Percentiles rank a stretch among this genome's conserved stretches.
These are phyloP conservation scores for Coelastrella sp. DNA, from an alignment of 139 green algal species.

Conservation along the genomic window DNA sequence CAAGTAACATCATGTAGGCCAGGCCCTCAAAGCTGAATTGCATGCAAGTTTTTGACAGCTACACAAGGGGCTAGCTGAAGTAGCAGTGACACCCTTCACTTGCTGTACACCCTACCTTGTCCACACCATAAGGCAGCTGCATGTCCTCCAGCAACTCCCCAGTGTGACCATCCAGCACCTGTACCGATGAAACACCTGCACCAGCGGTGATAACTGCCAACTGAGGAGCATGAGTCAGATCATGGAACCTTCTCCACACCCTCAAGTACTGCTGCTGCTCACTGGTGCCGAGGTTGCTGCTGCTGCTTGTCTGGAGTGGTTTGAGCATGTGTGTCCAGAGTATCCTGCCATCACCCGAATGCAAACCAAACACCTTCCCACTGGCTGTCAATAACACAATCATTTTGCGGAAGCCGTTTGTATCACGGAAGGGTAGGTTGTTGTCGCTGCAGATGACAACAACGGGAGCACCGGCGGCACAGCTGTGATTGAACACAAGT, in stretches of 20 bases:
- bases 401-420: slow-evolving; percentile 85
- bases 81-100: too few species aligned
- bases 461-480: too few species aligned
- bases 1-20: too few species aligned
- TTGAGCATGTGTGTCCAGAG: slow-evolving; percentile 82
- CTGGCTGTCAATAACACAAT: slow-evolving; percentile 69
- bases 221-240: slow-evolving; percentile 67
- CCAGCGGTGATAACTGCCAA: slow-evolving; percentile 58
- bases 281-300: slow-evolving; percentile 7
- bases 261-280: slow-evolving; percentile 42
- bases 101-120: slow-evolving; percentile 55
- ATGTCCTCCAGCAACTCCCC: slow-evolving; percentile 50
- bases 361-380: slow-evolving; percentile 82
- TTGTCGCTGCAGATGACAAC: slow-evolving; percentile 54
- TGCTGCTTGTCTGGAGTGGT: slow-evolving; percentile 28
- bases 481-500: too few species aligned
- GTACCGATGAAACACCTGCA: not conserved
- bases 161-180: slow-evolving; percentile 70
- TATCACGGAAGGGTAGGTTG: slow-evolving; percentile 64
- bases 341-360: slow-evolving; percentile 89
- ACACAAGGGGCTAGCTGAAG: too few species aligned
- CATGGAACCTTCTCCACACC: slow-evolving; percentile 73
- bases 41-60: too few species aligned
- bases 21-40: too few species aligned
- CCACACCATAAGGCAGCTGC: slow-evolving; percentile 34